A percentile compares a stretch with the other conserved stretches of the same genome.
These are phyloP conservation scores for Ascochyta clinopodiicola DNA, from an alignment of 2,329 filamentous ascomycete genomes.

Conservation along the genomic window DNA sequence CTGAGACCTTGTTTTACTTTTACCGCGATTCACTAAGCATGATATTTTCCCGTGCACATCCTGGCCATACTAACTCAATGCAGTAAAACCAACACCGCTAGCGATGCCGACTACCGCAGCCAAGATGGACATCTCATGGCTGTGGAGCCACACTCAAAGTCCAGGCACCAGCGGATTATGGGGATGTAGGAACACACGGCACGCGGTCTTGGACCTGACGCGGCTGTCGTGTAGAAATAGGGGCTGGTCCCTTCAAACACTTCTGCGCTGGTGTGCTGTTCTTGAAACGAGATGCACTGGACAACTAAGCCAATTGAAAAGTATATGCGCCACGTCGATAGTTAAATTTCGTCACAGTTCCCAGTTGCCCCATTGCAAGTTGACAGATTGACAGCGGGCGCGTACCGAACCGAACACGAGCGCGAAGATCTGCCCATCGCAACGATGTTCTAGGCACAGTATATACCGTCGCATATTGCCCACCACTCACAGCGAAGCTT, in stretches of 20 bases:
- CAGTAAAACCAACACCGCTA: neutral
- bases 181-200: conserved; percentile 12
- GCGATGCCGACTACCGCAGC: conserved; percentile 11
- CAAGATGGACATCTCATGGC: conserved; percentile 7
- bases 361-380: neutral
- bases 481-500: neutral
- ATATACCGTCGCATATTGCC: neutral
- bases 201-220: conserved; percentile 9
- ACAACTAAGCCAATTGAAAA: neutral
- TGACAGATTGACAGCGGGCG: conserved; percentile 1
- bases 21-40: conserved; percentile 10
- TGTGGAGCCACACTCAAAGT: conserved; percentile 10
- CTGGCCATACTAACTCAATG: conserved; percentile 6
- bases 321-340: neutral
- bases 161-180: conserved; percentile 12
- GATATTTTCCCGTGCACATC: conserved; percentile 4
- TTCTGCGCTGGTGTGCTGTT: neutral
- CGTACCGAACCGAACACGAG: conserved; percentile 9
- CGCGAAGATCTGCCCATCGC: neutral
- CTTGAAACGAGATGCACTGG: neutral
- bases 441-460: neutral
- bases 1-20: conserved; percentile 10
- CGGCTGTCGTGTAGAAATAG: neutral
- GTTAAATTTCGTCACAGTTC: neutral
- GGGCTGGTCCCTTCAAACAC: neutral